Base-by-base conservation (phyloP, 139 green algal genomes). In the Nannochloris sp. region DNA sequence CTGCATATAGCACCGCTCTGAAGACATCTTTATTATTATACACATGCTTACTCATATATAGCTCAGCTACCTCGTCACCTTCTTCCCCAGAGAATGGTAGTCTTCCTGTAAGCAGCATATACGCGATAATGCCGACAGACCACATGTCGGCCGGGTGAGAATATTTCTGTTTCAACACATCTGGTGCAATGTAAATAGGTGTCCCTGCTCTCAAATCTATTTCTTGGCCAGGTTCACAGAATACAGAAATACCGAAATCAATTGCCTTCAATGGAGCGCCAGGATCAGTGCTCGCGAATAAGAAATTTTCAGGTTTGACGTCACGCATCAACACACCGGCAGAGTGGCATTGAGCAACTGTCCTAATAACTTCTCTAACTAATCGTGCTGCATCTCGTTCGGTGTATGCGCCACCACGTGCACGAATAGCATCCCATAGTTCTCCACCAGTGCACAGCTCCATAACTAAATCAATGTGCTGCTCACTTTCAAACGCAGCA, bases 291-390 rank as follows among this genome's bases (percentile, higher is more conserved):
- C 56, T 77, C 9, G 83, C 37, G 31, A 90, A 90, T 57, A 92
- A 68, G 58, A 95, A 92, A 70, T 92, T 94, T 6, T 87, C 84
- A 1, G 85, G 85, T 70, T 91, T 91, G 12, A 93, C 76, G 55
- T 92, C 86, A 0, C 86, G 61, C n/a, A 90, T 57, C 39, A 90
- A 61, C 2, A 91, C 80, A 2, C 77, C 72, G 55, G 76, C 78
- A 29, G 76, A 75, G 47, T 94, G 87, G 56, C 82, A 90, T 59
- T 86, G 83, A 19, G 83, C 83, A 33, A 93, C 48, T 1, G 78
- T 78, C 3, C 77, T 71, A 39, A 87, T 51, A 35, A 92, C 68
- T 36, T 82, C 81, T 4, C 59, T 65, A 8, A 87, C 60, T 33
- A 87, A 61, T 15, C 72, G 42, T 57, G 71, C 68, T 25, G 71